Conservation (phyloP, 768 basidiomycete species). For the Russula emetica region DNA sequence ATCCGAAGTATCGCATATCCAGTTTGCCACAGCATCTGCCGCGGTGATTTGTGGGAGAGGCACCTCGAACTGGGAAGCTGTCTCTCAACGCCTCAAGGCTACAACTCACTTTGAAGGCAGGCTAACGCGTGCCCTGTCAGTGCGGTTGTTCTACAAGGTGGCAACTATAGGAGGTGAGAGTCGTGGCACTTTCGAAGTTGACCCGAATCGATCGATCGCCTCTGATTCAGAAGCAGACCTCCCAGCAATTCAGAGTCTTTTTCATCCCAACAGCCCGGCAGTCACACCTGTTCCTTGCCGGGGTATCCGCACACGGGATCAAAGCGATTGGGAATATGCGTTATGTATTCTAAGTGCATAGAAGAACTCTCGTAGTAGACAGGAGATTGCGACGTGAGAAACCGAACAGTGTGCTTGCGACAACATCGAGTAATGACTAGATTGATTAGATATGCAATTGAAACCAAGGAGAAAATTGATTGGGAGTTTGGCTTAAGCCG, state of each 20-base stretch:
- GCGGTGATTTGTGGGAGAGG: slow-evolving; percentile 26
- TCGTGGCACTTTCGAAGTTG: slow-evolving; percentile 20
- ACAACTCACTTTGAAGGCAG: slow-evolving; percentile 25
- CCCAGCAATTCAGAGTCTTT: slow-evolving; percentile 10
- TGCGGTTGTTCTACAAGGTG: slow-evolving; percentile 45
- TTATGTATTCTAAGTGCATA: slow-evolving; percentile 42
- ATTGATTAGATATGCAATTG: slow-evolving; percentile 7
- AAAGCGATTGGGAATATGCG: slow-evolving; percentile 54
- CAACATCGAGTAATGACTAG: slow-evolving; percentile 6
- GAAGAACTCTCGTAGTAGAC: slow-evolving; percentile 2
- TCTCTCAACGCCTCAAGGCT: slow-evolving; percentile 19
- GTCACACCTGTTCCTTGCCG: slow-evolving; percentile 52
- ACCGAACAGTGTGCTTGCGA: not conserved
- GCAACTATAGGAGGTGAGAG: slow-evolving; percentile 15
- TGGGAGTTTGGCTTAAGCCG: slow-evolving; percentile 43
- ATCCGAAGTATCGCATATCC: slow-evolving; percentile 17
- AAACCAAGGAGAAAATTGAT: slow-evolving; percentile 2
- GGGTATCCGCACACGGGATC: slow-evolving; percentile 41
- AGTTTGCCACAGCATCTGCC: slow-evolving; percentile 14
- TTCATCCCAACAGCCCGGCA: slow-evolving; percentile 33
- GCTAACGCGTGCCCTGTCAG: slow-evolving; percentile 36
- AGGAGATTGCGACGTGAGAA: slow-evolving; percentile 17
- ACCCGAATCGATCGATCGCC: not conserved
- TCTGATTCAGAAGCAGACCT: slow-evolving; percentile 6
- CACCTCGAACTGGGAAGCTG: slow-evolving; percentile 3